A percentile compares a stretch with the other conserved stretches of the same genome.
phyloP scores from a whole-genome alignment of 805 yeast species.

The Ogataea haglerorum region DNA sequence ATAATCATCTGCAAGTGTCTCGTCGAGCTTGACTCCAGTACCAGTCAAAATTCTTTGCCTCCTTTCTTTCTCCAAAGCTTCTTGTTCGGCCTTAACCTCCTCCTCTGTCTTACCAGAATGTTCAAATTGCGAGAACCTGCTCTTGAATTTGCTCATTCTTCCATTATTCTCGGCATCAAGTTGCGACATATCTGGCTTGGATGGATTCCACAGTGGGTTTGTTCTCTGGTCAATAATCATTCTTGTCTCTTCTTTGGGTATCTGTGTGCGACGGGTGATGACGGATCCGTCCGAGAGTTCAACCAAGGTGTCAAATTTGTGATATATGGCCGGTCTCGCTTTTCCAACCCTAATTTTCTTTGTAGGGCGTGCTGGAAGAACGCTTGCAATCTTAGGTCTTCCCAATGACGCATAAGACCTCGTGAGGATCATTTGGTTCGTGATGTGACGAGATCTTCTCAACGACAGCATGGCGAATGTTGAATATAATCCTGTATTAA shows the following conservation, averaged over 20 bases:
- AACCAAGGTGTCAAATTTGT: conserved; percentile 85
- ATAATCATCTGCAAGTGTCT: conserved; percentile 37
- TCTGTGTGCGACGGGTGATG: conserved; percentile 74
- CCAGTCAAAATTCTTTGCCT: conserved; percentile 30
- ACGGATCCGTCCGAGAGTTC: conserved; percentile 95
- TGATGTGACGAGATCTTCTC: background rate
- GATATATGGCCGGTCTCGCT: conserved; percentile 90
- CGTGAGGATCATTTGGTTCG: background rate
- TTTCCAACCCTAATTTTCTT: conserved; percentile 73
- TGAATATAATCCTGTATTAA: background rate
- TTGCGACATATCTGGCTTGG: conserved; percentile 69
- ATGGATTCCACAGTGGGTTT: conserved; percentile 83
- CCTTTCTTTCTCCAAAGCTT: conserved; percentile 29
- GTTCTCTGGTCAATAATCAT: conserved; percentile 88
- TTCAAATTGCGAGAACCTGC: conserved; percentile 55
- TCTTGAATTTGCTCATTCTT: conserved; percentile 69
- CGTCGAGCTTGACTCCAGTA: conserved; percentile 23
- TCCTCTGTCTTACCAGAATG: conserved; percentile 33
- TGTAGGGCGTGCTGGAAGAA: conserved; percentile 50
- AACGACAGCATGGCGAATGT: conserved; percentile 1
- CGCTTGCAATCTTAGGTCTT: conserved; percentile 26
- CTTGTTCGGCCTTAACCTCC: conserved; percentile 25
- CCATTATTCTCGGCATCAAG: conserved; percentile 84
- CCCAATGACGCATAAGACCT: conserved; percentile 27
- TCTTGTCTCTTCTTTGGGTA: conserved; percentile 81